Base-by-base conservation (phyloP, 164 flowering plant species). In the Platanus orientalis region DNA sequence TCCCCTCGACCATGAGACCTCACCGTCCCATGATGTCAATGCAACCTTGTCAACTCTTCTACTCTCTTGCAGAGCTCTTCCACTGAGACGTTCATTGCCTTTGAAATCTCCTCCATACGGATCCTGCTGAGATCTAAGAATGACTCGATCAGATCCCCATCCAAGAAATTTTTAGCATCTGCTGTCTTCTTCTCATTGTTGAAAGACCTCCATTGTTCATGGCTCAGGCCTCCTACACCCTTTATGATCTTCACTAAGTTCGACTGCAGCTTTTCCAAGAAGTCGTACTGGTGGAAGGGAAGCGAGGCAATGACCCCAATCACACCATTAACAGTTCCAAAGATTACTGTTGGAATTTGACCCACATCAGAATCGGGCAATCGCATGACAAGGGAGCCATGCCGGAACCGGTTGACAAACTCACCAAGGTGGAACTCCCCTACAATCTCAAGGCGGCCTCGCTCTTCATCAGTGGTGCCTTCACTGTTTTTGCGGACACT, bases 11-110 rank as follows among this genome's bases (percentile, higher is more conserved):
- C 10, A 36, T 36, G 12, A 10, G 9, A 0, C 42, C 9, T 7
- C 42, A 10, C 12, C 12, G 42, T 7, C 12, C 52, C 9, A 20
- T 28, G 1, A 29, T 7, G 26, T 82, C 73, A 94, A 70, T 91
- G 97, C 71, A 94, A 71, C 81, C 99, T 83, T 1, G 96, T 89
- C 65, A 94, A 65, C 65, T 94, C 97, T 71, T 94, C 99, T 3
- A 94, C 91, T 75, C 92, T 84, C 80, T 86, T 89, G 82, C 90
- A 86, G n/a, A 94, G 87, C 75, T 94, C 96, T 80, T 91, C 99
- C 54, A 88, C 88, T 0, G 96, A 73, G 59, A 82, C 84, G 44
- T 60, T 47, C 92, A 94, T 80, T 4, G 76, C 64, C 60, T 75
- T 86, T 1, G 97, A 85, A 26, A 94, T 80, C 52, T 94, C 99